Conservation (phyloP, 2,329 filamentous ascomycete genomes). For the Nakataea oryzae region DNA sequence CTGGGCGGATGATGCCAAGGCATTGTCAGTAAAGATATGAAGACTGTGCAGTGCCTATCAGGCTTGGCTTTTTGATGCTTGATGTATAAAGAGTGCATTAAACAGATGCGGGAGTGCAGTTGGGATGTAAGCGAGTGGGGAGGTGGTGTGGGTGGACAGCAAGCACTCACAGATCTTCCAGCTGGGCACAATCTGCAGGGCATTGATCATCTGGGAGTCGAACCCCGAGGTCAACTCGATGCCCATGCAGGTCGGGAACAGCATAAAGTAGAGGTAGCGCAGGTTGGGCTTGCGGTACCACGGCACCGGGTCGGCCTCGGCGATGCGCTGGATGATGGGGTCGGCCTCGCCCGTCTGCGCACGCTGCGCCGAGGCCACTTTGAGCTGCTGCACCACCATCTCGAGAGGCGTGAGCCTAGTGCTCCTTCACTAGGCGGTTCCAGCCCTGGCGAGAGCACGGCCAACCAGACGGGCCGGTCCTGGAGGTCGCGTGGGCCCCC, state of each 20-base stretch:
- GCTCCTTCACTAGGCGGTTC: neutral
- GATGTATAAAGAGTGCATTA: no score
- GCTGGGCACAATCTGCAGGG: constrained; percentile 24
- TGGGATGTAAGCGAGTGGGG: neutral
- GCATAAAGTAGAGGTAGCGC: constrained; percentile 40
- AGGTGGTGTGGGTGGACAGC: neutral
- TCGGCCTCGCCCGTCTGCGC: constrained; percentile 3
- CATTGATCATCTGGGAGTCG: constrained; percentile 31
- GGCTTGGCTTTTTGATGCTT: no score
- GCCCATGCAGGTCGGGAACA: constrained; percentile 47
- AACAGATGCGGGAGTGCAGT: no score
- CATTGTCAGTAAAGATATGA: neutral
- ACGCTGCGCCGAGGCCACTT: neutral
- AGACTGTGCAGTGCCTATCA: no score
- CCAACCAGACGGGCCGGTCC: no score
- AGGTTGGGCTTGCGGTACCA: constrained; percentile 50
- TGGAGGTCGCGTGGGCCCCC: neutral
- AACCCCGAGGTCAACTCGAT: constrained; percentile 52
- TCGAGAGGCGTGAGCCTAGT: neutral
- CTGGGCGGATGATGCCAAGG: neutral
- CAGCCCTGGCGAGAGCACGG: no score
- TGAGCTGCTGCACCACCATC: neutral
- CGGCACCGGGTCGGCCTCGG: constrained; percentile 26
- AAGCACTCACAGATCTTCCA: constrained; percentile 22
- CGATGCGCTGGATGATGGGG: constrained; percentile 26